Base-by-base conservation (phyloP, 306 rosid species). In the Corylus avellana region DNA sequence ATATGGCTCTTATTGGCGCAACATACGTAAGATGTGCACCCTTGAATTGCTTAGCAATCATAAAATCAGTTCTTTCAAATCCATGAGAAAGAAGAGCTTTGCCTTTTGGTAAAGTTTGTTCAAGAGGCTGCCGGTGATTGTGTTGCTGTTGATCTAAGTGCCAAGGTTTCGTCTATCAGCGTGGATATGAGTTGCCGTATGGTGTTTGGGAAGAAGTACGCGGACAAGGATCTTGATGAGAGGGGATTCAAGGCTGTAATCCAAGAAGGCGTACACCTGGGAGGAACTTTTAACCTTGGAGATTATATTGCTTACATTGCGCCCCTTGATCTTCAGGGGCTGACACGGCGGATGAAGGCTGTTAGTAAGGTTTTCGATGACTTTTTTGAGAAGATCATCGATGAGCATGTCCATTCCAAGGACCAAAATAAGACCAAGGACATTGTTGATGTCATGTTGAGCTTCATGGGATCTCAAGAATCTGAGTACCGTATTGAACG, bases 1-100 rank as follows among this genome's bases (percentile, higher is more conserved):
- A 16, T 90, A 90, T 8, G 93, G 97, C 20, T 27, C 93, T 11
- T 91, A 91, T 49, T 90, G 97, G 95, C 92, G 92, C 12, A 81
- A 88, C 79, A 59, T 85, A 70, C 87, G 97, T 1, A 90, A 90
- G 76, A 86, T 93, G 90, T 90, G 92, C 86, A 89, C 89, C 0
- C 77, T 85, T 5, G 90, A 93, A 49, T 70, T 91, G 29, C 86
- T 93, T 0, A 91, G 95, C 83, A 84, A 37, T 2, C 4, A 42
- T 48, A 90, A 86, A 39, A 84, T 85, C 29, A 85, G 54, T 7
- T 79, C 92, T 20, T 90, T 93, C 78, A 86, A 39, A 54, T 13
- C 63, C 50, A 84, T 74, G 88, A 91, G 97, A 84, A 84, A 57
- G 89, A 87, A 32, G 98, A 91, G 80, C 80, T 86, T 13, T 84